These are phyloP conservation scores for Plantago ovata DNA, from an alignment of 257 asterid species.

Conservation along the genomic window DNA sequence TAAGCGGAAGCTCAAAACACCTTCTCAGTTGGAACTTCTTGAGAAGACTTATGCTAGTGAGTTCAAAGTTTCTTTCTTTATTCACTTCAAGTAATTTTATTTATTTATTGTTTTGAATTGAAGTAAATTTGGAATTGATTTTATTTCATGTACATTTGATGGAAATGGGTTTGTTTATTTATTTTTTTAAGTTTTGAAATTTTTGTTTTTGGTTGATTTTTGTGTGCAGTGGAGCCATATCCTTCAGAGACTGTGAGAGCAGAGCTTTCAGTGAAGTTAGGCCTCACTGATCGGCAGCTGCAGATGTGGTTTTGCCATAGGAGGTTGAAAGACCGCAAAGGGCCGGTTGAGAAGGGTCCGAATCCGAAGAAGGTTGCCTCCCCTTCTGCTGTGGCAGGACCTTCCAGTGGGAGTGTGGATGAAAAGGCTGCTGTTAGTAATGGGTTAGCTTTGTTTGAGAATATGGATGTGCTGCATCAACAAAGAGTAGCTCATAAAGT, in stretches of 20 bases:
- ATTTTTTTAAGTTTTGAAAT: background rate
- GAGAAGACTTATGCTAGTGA: conserved; percentile 76
- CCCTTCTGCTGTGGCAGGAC: conserved; percentile 36
- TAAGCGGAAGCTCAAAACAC: conserved; percentile 87
- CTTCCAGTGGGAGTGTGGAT: conserved; percentile 21
- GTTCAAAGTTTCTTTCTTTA: conserved; percentile 22
- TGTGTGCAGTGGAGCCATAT: conserved; percentile 56
- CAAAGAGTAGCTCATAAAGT: conserved; percentile 57
- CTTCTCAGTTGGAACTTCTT: conserved; percentile 77
- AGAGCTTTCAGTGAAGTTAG: conserved; percentile 70
- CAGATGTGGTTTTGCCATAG: conserved; percentile 99
- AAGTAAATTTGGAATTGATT: background rate
- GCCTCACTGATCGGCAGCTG: conserved; percentile 80
- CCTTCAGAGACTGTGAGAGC: conserved; percentile 80
- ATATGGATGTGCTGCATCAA: conserved; percentile 28
- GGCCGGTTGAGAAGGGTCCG: conserved; percentile 59
- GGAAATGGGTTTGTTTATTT: background rate
- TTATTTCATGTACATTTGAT: conserved; percentile 11
- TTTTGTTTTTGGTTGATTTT: background rate
- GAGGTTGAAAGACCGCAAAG: conserved; percentile 84
- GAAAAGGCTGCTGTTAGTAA: conserved; percentile 28
- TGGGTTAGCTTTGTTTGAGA: conserved; percentile 41
- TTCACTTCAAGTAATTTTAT: background rate
- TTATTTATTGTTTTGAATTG: conserved; percentile 2
- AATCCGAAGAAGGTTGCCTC: conserved; percentile 44